Percentiles rank a stretch among this genome's conserved stretches.
phyloP scores from a whole-genome alignment of 2,329 filamentous ascomycete genomes.

The Pseudonectria foliicola region DNA sequence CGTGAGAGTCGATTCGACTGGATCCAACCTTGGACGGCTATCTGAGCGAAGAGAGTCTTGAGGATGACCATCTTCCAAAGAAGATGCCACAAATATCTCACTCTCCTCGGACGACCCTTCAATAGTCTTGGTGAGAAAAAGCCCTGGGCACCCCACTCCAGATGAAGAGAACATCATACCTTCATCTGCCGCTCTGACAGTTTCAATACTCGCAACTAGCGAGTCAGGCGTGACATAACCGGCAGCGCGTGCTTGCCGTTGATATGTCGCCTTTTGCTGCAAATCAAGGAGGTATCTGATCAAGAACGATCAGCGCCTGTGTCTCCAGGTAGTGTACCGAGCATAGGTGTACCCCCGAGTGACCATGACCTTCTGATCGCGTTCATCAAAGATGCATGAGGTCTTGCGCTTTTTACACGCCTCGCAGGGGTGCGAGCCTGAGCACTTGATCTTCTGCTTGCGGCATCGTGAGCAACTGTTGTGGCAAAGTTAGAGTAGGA shows the following conservation, averaged over 20 bases:
- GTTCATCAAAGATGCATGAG: constrained; percentile 30
- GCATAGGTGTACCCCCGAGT: constrained; percentile 32
- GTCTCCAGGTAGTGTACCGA: constrained; percentile 1
- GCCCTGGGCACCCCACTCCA: too few species aligned
- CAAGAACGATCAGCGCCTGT: constrained; percentile 3
- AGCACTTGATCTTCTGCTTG: constrained; percentile 29
- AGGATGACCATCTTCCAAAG: constrained; percentile 9
- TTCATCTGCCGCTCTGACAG: constrained; percentile 9
- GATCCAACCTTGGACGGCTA: constrained; percentile 17
- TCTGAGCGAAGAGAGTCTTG: constrained; percentile 12
- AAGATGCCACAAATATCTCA: constrained; percentile 5
- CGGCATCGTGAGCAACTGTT: constrained; percentile 23
- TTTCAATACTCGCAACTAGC: constrained; percentile 14
- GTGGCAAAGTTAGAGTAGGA: background rate
- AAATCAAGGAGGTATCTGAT: constrained; percentile 30
- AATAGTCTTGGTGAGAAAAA: too few species aligned
- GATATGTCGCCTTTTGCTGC: constrained; percentile 20
- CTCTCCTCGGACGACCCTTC: too few species aligned
- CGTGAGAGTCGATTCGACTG: constrained; percentile 26
- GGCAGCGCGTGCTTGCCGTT: constrained; percentile 4
- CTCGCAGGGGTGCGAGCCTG: constrained; percentile 24
- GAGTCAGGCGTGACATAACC: constrained; percentile 19
- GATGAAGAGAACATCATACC: constrained; percentile 2
- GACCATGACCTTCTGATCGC: constrained; percentile 42
- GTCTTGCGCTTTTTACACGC: constrained; percentile 27